Base-by-base conservation (phyloP, 805 yeast species). In the Wickerhamiella cacticola region DNA sequence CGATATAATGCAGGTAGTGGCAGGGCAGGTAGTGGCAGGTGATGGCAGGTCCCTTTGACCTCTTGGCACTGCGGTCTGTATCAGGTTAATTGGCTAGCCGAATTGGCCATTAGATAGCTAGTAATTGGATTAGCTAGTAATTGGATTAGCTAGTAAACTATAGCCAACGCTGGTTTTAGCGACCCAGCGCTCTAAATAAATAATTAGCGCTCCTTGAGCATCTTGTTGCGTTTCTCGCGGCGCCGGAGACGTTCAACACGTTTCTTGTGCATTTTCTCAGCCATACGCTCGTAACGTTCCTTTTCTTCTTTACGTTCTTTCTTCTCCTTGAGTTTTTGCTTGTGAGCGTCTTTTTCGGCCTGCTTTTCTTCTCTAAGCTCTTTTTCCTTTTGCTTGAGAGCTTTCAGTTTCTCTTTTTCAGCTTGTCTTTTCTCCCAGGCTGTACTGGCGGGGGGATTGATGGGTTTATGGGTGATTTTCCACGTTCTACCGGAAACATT, bases 161-260 rank as follows among this genome's bases (percentile, higher is more conserved):
- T n/a, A n/a, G n/a, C n/a, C n/a, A n/a, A n/a, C n/a, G n/a, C n/a
- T n/a, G n/a, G n/a, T n/a, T n/a, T n/a, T n/a, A n/a, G n/a, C n/a
- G n/a, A n/a, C n/a, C n/a, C n/a, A n/a, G n/a, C n/a, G n/a, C n/a
- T n/a, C n/a, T 21, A 40, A 43, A 43, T 43, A 44, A 34, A 26
- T 33, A 40, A 43, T 49, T 55, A 82, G 65, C 96, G 95, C 61
- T 88, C 97, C 63, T 80, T 86, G 63, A 88, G 78, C 59, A 87
- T 70, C 68, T 89, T 89, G 69, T 88, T 89, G 68, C 97, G 80
- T 81, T 89, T 89, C 63, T 89, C 98, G 61, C 82, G 79, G 70
- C 82, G 80, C 68, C 82, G 80, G 68, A 89, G 63, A 66, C 98
- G 76, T 54, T 87, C 97, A 35, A 87, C 83, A 70, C 78, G 82